Base-by-base conservation (phyloP, 2,329 filamentous ascomycete species). In the Diaporthe ampelina region DNA sequence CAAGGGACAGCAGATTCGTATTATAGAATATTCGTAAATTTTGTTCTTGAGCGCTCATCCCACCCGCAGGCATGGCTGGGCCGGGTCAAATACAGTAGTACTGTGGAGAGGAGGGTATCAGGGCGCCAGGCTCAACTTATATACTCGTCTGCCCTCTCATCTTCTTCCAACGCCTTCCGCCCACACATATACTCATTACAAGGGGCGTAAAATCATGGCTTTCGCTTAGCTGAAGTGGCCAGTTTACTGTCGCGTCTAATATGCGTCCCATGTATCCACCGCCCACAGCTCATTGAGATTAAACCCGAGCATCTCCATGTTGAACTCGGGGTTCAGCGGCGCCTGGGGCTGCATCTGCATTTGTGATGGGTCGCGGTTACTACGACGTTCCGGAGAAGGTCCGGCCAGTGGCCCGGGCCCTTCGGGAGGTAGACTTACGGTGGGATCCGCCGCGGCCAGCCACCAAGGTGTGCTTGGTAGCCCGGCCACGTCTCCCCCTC, bases 231-330 rank as follows among this genome's bases (percentile, higher is more conserved):
- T n/a, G n/a, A n/a, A n/a, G 21, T 29, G 24, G 40, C 40, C 37
- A 6, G 13, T 40, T n/a, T 15, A 1, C 32, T 54, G 13, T 21
- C 29, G 2, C 48, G 3, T 40, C 48, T 57, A 75, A 61, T 70
- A 75, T 32, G 65, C 63, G n/a, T 79, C 79, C 77, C 78, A 79
- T 2, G 74, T 32, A 40, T 76, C 76, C 76, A 72, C 87, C 54
- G 87, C 88, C 88, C 88, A 90, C 70, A 90, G 82, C 76, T 90
- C 88, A 75, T 89, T 89, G 68, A 90, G 79, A 76, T 89, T 88
- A 71, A 88, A 83, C 4, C 88, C 88, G 65, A 90, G 81, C 57
- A 88, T 81, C 78, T 89, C 88, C 67, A 90, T 84, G 77, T 85
- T 89, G 74, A 88, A 87, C 73, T 90, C 88, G 40, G 88, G 85